phyloP scores from a whole-genome alignment of 1,284 basidiomycete genomes.

The Exobasidium cylindrosporum region DNA sequence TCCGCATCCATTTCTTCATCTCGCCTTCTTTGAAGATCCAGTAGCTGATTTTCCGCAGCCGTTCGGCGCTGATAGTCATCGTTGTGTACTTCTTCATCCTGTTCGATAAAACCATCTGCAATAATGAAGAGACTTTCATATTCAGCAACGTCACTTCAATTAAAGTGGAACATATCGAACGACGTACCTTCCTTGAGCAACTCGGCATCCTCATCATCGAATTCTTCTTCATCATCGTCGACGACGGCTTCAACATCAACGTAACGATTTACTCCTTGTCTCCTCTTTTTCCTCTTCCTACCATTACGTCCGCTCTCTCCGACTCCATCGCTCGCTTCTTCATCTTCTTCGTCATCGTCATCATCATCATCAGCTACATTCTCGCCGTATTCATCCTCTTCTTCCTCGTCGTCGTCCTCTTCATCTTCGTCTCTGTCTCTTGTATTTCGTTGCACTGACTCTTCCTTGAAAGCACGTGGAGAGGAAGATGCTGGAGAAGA shows the following conservation, averaged over 20 bases:
- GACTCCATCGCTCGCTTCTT: constrained; percentile 42
- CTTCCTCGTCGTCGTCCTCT: constrained; percentile 29
- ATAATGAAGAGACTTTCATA: constrained; percentile 15
- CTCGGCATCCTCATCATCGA: constrained; percentile 55
- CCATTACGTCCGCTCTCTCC: constrained; percentile 30
- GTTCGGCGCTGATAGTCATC: constrained; percentile 61
- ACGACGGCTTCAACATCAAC: constrained; percentile 87
- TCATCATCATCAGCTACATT: constrained; percentile 45
- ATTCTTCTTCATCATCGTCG: constrained; percentile 64
- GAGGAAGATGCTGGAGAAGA: background rate
- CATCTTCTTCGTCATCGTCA: constrained; percentile 46
- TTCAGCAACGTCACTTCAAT: no score
- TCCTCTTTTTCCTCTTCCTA: constrained; percentile 37
- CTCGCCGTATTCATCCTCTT: constrained; percentile 29
- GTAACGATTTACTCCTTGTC: constrained; percentile 67
- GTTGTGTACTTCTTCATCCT: constrained; percentile 67
- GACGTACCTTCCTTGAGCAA: constrained; percentile 59
- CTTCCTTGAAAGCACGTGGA: background rate
- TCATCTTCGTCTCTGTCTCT: constrained; percentile 16
- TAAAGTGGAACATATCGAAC: no score
- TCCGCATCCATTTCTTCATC: constrained; percentile 80
- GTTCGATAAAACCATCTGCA: constrained; percentile 70
- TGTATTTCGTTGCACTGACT: background rate
- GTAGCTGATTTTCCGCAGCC: constrained; percentile 68
- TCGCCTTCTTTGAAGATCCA: constrained; percentile 73